Evolutionary conservation across 192 early-diverging fungal species (phyloP).

Genomic region (Borealophlyctis nickersoniae): DNA sequence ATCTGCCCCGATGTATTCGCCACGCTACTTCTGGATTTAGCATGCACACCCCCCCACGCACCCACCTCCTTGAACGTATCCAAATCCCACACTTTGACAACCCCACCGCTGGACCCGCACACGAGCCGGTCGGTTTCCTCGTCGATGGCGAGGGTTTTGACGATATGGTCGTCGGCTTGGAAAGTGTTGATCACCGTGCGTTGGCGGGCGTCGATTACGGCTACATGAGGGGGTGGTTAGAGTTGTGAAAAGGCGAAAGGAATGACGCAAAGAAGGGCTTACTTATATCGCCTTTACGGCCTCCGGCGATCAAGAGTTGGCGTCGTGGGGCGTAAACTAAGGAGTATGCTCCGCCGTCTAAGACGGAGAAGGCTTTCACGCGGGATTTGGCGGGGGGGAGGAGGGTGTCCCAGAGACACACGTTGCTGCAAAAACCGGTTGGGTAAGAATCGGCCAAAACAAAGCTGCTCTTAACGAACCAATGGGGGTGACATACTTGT

Average conservation of each 20-base stretch:
- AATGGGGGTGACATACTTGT: slow-evolving; percentile 10
- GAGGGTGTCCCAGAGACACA: slow-evolving; percentile 76
- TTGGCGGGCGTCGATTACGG: slow-evolving; percentile 69
- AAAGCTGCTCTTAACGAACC: slow-evolving; percentile 1
- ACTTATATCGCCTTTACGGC: slow-evolving; percentile 75
- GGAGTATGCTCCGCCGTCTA: slow-evolving; percentile 66
- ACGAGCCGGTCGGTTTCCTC: slow-evolving; percentile 52
- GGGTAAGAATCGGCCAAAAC: slow-evolving; percentile 1
- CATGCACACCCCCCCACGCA: no score
- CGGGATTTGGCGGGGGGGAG: slow-evolving; percentile 58
- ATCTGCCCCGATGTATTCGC: neutral
- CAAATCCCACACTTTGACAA: slow-evolving; percentile 19
- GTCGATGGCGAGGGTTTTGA: slow-evolving; percentile 66
- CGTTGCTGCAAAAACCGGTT: slow-evolving; percentile 40
- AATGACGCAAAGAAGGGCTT: slow-evolving; percentile 19
- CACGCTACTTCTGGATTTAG: neutral
- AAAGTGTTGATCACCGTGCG: slow-evolving; percentile 64
- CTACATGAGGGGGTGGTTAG: no score
- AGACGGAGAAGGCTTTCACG: slow-evolving; percentile 59
- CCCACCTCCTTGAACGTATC: no score
- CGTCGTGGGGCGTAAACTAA: slow-evolving; percentile 57
- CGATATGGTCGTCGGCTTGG: slow-evolving; percentile 63
- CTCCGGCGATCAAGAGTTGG: slow-evolving; percentile 68
- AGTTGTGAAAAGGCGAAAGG: neutral
- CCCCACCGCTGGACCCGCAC: slow-evolving; percentile 68